Evolutionary conservation across 345 rosid genomes (phyloP).

Genomic region (Hibiscus mutabilis): DNA sequence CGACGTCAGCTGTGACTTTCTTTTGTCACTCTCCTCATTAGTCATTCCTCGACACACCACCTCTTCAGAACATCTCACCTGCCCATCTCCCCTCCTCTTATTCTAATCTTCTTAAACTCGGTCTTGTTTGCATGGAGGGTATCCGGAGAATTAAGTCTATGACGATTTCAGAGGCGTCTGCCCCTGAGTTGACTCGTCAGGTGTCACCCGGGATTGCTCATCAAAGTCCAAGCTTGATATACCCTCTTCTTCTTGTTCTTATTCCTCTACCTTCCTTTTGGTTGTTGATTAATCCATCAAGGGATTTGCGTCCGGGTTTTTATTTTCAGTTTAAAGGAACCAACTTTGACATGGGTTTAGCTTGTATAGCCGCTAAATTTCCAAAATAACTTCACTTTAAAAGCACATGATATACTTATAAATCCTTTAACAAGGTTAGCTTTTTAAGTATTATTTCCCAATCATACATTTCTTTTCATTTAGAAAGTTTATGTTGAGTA

Average conservation of each 20-base stretch:
- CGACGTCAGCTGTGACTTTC: constrained; percentile 47
- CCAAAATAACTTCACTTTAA: not conserved
- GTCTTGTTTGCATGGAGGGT: constrained; percentile 27
- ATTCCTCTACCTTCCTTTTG: no score
- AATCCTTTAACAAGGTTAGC: not conserved
- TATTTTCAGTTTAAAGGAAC: not conserved
- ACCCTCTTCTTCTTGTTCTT: not conserved
- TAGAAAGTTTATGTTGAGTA: no score
- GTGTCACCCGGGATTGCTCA: no score
- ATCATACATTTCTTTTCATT: not conserved
- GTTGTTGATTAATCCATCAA: not conserved
- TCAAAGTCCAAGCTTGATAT: not conserved
- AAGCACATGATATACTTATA: not conserved
- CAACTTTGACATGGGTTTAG: not conserved
- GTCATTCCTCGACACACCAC: not conserved
- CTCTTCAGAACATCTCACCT: not conserved
- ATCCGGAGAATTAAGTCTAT: constrained; percentile 23
- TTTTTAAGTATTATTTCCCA: not conserved
- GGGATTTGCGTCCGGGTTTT: not conserved
- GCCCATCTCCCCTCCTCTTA: not conserved
- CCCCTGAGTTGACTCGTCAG: constrained; percentile 15
- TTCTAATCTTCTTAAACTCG: constrained; percentile 1
- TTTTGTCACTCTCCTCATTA: constrained; percentile 15
- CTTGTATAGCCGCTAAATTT: not conserved
- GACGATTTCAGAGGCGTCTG: constrained; percentile 25